A percentile compares a stretch with the other conserved stretches of the same genome.
phyloP scores from a whole-genome alignment of 75 land plant genomes.

The Sequoiadendron giganteum region DNA sequence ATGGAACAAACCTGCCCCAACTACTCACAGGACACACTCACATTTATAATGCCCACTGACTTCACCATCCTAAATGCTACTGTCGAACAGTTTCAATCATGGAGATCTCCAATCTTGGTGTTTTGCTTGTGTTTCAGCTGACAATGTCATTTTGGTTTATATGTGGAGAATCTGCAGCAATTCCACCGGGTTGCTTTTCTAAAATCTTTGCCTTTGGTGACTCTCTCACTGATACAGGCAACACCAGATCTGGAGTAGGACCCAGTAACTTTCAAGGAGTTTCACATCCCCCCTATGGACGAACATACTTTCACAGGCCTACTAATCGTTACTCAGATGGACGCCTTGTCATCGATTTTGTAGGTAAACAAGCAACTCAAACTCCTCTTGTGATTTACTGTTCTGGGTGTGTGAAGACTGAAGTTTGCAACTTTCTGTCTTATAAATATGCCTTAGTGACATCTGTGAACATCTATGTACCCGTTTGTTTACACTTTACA shows the following conservation, averaged over 20 bases:
- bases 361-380: constrained; percentile 17
- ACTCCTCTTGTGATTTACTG: neutral
- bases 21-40: neutral
- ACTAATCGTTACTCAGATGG: constrained; percentile 93
- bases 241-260: constrained; percentile 47
- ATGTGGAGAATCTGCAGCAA: neutral
- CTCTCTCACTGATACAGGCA: constrained; percentile 78
- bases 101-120: neutral
- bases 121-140: neutral
- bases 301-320: constrained; percentile 72
- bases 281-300: constrained; percentile 68
- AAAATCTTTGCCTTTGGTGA: constrained; percentile 69
- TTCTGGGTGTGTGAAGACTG: neutral
- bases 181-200: constrained; percentile 21
- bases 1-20: neutral
- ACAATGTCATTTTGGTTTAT: neutral
- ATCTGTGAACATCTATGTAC: too few species aligned
- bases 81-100: neutral
- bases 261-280: constrained; percentile 43
- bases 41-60: neutral
- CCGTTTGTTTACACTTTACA: too few species aligned
- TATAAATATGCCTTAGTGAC: too few species aligned
- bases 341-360: constrained; percentile 76
- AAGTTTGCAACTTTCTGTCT: neutral
- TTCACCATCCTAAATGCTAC: neutral